Percentiles rank a stretch among this genome's conserved stretches.
phyloP scores from a whole-genome alignment of 257 asterid genomes.

The Scutellaria minor region DNA sequence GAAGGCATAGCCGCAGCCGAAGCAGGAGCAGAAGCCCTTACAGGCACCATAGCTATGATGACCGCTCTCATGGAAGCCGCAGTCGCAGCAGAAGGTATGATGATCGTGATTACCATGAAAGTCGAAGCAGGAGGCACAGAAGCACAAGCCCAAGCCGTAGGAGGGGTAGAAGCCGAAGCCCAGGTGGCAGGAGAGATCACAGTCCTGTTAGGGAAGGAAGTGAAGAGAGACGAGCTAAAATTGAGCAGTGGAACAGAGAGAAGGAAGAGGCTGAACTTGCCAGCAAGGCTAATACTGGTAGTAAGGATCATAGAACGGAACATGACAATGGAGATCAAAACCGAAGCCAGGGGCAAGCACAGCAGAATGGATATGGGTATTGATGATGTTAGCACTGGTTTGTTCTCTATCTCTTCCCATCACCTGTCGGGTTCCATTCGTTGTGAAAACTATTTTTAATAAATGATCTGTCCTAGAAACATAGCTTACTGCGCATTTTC shows the following conservation, averaged over 20 bases:
- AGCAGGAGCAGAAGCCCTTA: conserved; percentile 92
- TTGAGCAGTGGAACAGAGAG: conserved; percentile 96
- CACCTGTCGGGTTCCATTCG: not conserved
- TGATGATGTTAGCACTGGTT: conserved; percentile 55
- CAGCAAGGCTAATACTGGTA: conserved; percentile 41
- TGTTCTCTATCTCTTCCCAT: conserved; percentile 44
- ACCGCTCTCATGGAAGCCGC: conserved; percentile 67
- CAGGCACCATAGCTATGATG: conserved; percentile 90
- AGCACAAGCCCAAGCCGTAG: conserved; percentile 66
- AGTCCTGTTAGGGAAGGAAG: conserved; percentile 95
- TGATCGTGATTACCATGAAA: conserved; percentile 73
- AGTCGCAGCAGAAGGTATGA: conserved; percentile 78
- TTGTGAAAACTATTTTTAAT: conserved; percentile 1
- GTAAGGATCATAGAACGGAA: conserved; percentile 37
- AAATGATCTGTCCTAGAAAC: conserved; percentile 37
- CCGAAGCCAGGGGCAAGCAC: conserved; percentile 31
- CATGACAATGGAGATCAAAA: conserved; percentile 44
- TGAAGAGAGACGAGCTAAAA: conserved; percentile 95
- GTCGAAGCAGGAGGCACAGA: conserved; percentile 69
- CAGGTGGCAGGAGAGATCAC: conserved; percentile 65
- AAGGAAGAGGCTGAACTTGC: conserved; percentile 68
- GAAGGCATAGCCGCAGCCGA: conserved; percentile 64
- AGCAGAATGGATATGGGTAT: conserved; percentile 53
- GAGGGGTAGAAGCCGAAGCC: conserved; percentile 82
- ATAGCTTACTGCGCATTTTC: conserved; percentile 88